phyloP scores from a whole-genome alignment of 2,329 filamentous ascomycete genomes.

The Penicillium sp. region DNA sequence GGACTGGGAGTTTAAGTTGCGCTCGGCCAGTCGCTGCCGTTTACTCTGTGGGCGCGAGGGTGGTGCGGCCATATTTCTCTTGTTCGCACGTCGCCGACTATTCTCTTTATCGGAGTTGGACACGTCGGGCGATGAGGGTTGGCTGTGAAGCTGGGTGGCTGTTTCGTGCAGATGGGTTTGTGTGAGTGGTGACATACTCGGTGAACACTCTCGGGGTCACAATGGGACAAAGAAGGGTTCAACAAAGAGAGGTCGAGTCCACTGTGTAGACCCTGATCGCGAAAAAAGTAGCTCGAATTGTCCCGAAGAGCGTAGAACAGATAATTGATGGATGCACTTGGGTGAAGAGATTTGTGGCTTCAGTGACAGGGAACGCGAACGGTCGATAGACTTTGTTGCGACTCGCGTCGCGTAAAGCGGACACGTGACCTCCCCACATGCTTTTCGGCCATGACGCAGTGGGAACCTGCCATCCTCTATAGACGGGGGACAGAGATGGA shows the following conservation, averaged over 20 bases:
- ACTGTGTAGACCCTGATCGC: background rate
- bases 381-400: background rate
- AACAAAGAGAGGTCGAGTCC: background rate
- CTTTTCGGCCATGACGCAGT: constrained; percentile 13
- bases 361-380: background rate
- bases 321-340: background rate
- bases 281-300: background rate
- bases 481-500: constrained; percentile 60
- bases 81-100: constrained; percentile 38
- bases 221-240: constrained; percentile 5
- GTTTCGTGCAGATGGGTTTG: constrained; percentile 17
- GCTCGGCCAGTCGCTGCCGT: constrained; percentile 44
- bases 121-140: constrained; percentile 32
- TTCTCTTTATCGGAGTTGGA: constrained; percentile 53
- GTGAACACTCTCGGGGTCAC: constrained; percentile 17
- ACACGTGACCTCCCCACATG: constrained; percentile 13
- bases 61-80: constrained; percentile 25
- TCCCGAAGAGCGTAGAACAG: background rate
- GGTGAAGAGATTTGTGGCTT: background rate
- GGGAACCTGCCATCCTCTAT: background rate
- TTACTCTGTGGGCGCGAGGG: constrained; percentile 35
- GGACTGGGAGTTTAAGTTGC: constrained; percentile 25
- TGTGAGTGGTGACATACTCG: constrained; percentile 30
- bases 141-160: constrained; percentile 10
- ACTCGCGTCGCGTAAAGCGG: constrained; percentile 10